Conservation (phyloP, 768 basidiomycete genomes). For the Lactarius sanguifluus region DNA sequence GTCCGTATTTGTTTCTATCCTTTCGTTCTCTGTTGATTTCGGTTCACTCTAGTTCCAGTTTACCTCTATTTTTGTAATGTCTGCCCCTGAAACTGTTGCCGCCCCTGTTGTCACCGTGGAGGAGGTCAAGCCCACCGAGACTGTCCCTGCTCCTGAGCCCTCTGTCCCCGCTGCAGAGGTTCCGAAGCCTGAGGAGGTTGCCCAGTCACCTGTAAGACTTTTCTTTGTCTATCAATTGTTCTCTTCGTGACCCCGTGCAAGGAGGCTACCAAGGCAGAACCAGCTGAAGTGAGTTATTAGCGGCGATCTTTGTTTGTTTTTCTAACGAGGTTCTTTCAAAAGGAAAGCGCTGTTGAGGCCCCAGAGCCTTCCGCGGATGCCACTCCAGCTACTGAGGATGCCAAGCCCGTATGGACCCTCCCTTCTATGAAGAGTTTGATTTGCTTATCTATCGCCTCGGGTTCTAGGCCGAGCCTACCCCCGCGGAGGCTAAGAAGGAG, state of each 20-base stretch:
- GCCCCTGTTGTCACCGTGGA: constrained; percentile 48
- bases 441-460: constrained; percentile 9
- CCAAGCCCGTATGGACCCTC: constrained; percentile 37
- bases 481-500: constrained; percentile 61
- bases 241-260: constrained; percentile 28
- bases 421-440: constrained; percentile 40
- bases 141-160: constrained; percentile 36
- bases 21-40: not conserved
- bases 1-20: not conserved
- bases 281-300: constrained; percentile 39
- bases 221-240: constrained; percentile 23
- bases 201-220: constrained; percentile 33
- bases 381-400: constrained; percentile 34
- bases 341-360: constrained; percentile 47
- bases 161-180: constrained; percentile 39
- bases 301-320: not conserved
- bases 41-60: constrained; percentile 6
- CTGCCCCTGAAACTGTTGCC: constrained; percentile 61
- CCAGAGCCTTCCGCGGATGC: constrained; percentile 39
- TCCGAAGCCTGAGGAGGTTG: constrained; percentile 44
- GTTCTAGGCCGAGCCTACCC: constrained; percentile 47
- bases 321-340: constrained; percentile 15
- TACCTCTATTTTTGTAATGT: constrained; percentile 61
- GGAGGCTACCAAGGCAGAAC: constrained; percentile 46
- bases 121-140: constrained; percentile 53